These are phyloP conservation scores for Acanthamoeba polyphaga DNA, from an alignment of 208 protist species.

Conservation along the genomic window DNA sequence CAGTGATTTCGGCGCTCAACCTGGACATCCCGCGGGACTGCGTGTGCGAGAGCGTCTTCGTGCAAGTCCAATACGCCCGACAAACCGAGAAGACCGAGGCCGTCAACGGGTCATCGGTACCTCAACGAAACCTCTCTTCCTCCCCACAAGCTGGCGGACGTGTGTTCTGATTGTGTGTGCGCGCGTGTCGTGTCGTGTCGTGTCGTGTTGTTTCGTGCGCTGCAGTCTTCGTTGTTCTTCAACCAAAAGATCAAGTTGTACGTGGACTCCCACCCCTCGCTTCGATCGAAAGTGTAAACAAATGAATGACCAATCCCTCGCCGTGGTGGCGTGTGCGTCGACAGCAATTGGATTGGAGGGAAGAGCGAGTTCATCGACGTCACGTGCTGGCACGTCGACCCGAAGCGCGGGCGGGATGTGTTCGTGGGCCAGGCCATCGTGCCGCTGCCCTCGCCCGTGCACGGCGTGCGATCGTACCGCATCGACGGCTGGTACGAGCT, in stretches of 20 bases:
- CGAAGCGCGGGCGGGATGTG: not conserved
- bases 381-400: slow-evolving; percentile 32
- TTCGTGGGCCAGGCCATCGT: slow-evolving; percentile 43
- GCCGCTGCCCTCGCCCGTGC: slow-evolving; percentile 9
- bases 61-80: slow-evolving; percentile 9
- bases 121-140: not conserved
- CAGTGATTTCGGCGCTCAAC: slow-evolving; percentile 28
- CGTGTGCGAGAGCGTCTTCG: not conserved
- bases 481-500: slow-evolving; percentile 66
- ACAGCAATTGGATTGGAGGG: slow-evolving; percentile 21
- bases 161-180: too few relatives aligned
- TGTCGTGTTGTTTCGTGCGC: not conserved
- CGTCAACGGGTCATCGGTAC: not conserved
- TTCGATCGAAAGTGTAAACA: not conserved
- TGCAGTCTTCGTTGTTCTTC: not conserved
- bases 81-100: not conserved
- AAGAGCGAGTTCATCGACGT: slow-evolving; percentile 48
- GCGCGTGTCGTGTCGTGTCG: too few relatives aligned
- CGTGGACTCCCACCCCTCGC: not conserved
- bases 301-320: not conserved
- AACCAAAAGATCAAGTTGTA: slow-evolving; percentile 48
- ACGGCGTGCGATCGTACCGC: slow-evolving; percentile 46
- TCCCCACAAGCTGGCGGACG: not conserved
- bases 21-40: not conserved
- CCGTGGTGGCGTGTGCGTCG: not conserved